Percentiles rank a stretch among this genome's conserved stretches.
Conservation (phyloP, 805 yeast genomes). For the Candida tallmaniae region DNA sequence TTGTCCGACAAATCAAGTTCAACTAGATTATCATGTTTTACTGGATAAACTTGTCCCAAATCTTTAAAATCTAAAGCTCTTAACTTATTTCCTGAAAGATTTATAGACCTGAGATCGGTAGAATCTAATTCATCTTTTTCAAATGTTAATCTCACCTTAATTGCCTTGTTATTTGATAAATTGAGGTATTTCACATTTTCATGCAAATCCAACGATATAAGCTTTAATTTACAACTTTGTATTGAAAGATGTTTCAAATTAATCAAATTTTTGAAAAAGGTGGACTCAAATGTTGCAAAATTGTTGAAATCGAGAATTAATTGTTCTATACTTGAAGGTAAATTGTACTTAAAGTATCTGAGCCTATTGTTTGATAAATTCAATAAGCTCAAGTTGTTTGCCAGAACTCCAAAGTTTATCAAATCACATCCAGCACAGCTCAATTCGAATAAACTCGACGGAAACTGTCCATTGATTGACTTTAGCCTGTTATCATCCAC, state of each 20-base stretch:
- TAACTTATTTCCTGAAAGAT: constrained; percentile 14
- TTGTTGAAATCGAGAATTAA: constrained; percentile 11
- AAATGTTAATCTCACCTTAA: constrained; percentile 5
- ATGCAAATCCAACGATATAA: constrained; percentile 5
- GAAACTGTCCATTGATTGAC: constrained; percentile 8
- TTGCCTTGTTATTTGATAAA: constrained; percentile 12
- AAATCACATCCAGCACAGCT: constrained; percentile 17
- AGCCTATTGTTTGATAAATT: constrained; percentile 14
- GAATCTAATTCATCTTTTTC: constrained; percentile 5
- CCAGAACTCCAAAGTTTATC: constrained; percentile 7
- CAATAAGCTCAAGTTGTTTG: constrained; percentile 5
- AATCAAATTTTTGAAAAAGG: constrained; percentile 6
- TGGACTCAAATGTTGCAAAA: constrained; percentile 5
- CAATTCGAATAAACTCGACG: constrained; percentile 12
- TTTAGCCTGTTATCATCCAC: constrained; percentile 15
- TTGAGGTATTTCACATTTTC: constrained; percentile 10
- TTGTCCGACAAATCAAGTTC: constrained; percentile 17
- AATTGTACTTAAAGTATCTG: constrained; percentile 1
- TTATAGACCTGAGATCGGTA: constrained; percentile 10
- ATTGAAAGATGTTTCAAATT: constrained; percentile 11
- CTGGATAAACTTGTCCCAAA: constrained; percentile 11
- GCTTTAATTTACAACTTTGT: constrained; percentile 12
- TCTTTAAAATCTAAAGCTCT: constrained; percentile 2
- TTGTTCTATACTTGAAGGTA: constrained; percentile 10
- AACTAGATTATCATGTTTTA: constrained; percentile 8